Evolutionary conservation across 495 filamentous ascomycete genomes (phyloP).

Genomic region (Podospora appendiculata): DNA sequence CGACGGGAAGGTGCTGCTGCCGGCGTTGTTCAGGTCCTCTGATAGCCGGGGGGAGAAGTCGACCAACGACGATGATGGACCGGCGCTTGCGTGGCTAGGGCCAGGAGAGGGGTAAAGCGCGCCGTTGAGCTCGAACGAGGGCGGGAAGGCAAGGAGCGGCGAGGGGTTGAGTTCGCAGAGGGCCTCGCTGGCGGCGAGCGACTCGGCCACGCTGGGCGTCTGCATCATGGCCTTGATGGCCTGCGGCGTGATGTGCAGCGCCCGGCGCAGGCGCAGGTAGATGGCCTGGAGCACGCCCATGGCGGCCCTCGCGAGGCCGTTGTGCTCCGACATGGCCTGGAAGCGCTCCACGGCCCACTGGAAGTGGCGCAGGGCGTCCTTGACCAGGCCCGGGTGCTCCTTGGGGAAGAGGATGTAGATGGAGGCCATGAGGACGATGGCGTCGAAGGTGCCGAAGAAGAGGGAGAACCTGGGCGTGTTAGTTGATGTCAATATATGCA

Average conservation of each 20-base stretch:
- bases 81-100: too few relatives aligned
- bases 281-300: constrained; percentile 43
- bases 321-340: constrained; percentile 39
- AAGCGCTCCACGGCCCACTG: constrained; percentile 47
- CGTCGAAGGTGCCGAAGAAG: constrained; percentile 56
- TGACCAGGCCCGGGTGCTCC: constrained; percentile 33
- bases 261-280: constrained; percentile 34
- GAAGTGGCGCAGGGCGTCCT: constrained; percentile 42
- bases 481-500: constrained; percentile 1
- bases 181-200: neutral
- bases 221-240: neutral
- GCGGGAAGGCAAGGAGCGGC: too few relatives aligned
- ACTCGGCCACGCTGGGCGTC: neutral
- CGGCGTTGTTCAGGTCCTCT: neutral
- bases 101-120: too few relatives aligned
- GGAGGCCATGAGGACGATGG: constrained; percentile 51
- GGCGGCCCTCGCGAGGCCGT: constrained; percentile 45
- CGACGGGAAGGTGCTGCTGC: neutral
- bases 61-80: too few relatives aligned
- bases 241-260: constrained; percentile 23
- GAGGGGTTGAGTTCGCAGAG: too few relatives aligned
- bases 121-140: too few relatives aligned
- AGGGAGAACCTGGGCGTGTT: constrained; percentile 27
- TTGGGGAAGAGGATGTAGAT: constrained; percentile 48
- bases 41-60: neutral